Evolutionary conservation across 371 early-diverging fungal genomes (phyloP).

Genomic region (Syncephalastrum sp.): DNA sequence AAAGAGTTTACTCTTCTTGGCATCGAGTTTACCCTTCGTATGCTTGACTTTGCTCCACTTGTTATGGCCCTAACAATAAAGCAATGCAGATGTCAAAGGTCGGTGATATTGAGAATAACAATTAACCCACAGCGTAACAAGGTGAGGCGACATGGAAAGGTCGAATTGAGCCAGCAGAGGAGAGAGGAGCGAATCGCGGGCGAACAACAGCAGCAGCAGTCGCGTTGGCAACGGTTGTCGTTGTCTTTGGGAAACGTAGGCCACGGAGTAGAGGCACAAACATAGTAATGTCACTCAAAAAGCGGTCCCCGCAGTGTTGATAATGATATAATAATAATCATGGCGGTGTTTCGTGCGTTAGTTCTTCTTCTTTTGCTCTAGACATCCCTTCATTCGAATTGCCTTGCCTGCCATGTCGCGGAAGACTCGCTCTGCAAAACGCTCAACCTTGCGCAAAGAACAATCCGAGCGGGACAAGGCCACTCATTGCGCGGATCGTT

Average conservation of each 20-base stretch:
- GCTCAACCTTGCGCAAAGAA: conserved; percentile 34
- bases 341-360: conserved; percentile 7
- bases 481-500: conserved; percentile 18
- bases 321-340: conserved; percentile 2
- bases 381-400: not conserved
- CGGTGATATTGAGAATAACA: not conserved
- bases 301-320: no score
- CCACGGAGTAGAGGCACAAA: no score
- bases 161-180: not conserved
- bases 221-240: no score
- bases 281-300: no score
- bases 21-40: conserved; percentile 60
- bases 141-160: not conserved
- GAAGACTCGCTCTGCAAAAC: conserved; percentile 13
- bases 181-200: not conserved
- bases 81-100: not conserved
- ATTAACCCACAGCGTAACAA: conserved; percentile 36
- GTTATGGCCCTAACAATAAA: conserved; percentile 51
- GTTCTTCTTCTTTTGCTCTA: not conserved
- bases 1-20: conserved; percentile 52
- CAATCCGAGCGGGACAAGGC: conserved; percentile 40
- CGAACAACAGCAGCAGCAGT: no score
- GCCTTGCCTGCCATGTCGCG: conserved; percentile 14
- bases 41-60: conserved; percentile 74
- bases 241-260: no score